Conservation (phyloP, 768 basidiomycete species). For the Chalciporus piperatus region DNA sequence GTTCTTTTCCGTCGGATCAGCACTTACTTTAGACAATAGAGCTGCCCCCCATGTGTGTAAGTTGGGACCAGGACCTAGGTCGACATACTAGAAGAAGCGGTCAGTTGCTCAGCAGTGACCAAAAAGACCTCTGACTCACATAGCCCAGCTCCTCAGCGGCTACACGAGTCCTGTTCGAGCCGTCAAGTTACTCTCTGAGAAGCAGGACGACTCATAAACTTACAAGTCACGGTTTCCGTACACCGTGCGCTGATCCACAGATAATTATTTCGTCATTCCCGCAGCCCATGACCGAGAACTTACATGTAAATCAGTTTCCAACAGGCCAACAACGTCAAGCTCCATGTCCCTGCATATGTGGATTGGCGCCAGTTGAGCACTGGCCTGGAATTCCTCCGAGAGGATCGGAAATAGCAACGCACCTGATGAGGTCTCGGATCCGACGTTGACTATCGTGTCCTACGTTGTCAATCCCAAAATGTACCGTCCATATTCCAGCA, state of each 20-base stretch:
- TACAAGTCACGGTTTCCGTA: constrained; percentile 87
- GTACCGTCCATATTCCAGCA: constrained; percentile 89
- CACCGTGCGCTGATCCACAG: constrained; percentile 49
- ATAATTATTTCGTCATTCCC: background rate
- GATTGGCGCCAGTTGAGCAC: background rate
- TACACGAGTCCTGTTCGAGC: constrained; percentile 58
- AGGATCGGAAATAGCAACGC: constrained; percentile 34
- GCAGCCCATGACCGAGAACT: constrained; percentile 24
- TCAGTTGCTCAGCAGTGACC: background rate
- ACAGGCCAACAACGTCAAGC: constrained; percentile 78
- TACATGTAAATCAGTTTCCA: constrained; percentile 87
- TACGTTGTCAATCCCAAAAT: constrained; percentile 64
- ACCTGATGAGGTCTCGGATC: constrained; percentile 51
- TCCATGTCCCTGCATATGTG: constrained; percentile 61
- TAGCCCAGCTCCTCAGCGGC: constrained; percentile 78
- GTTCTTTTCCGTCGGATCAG: background rate
- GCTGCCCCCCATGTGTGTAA: constrained; percentile 88
- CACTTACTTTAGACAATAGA: constrained; percentile 68
- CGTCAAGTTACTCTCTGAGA: constrained; percentile 1
- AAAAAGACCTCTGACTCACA: constrained; percentile 42
- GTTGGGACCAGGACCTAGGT: constrained; percentile 86
- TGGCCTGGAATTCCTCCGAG: background rate
- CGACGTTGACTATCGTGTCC: constrained; percentile 35
- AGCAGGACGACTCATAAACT: constrained; percentile 13
- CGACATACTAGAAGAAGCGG: constrained; percentile 59